Percentiles rank a stretch among this genome's conserved stretches.
Conservation (phyloP, 495 filamentous ascomycete genomes). For the Choiromyces venosus region DNA sequence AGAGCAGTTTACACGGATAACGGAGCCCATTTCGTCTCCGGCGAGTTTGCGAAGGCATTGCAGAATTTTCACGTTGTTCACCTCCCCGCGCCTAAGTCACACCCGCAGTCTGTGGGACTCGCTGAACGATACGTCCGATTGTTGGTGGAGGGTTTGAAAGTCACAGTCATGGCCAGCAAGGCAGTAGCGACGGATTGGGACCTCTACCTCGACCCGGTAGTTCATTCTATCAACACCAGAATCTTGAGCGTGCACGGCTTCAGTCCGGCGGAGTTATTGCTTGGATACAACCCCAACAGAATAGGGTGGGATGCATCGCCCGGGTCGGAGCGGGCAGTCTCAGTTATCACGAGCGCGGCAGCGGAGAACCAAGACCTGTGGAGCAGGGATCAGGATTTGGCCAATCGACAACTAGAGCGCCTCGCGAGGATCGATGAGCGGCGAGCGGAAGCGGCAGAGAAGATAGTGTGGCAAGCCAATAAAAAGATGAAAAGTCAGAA, state of each 20-base stretch:
- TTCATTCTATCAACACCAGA: not conserved
- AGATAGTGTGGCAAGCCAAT: not conserved
- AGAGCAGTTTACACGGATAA: slow-evolving; percentile 7
- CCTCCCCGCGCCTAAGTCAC: not conserved
- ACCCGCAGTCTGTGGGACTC: not conserved
- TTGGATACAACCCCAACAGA: not conserved
- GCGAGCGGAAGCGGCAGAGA: not conserved
- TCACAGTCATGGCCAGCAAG: not conserved
- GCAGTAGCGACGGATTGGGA: too few species aligned
- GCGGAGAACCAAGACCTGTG: not conserved
- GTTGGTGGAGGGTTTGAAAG: not conserved
- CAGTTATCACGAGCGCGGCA: too few species aligned
- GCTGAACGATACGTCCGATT: slow-evolving; percentile 1
- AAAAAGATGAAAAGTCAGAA: not conserved
- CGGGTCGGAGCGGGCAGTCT: too few species aligned
- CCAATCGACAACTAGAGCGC: not conserved
- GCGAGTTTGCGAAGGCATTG: not conserved
- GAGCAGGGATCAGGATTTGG: not conserved
- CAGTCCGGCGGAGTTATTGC: not conserved
- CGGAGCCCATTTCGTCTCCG: slow-evolving; percentile 8
- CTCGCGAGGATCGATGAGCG: not conserved
- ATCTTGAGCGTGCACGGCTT: not conserved
- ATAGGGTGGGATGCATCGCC: not conserved
- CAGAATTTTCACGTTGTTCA: not conserved
- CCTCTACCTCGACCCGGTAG: not conserved